A percentile compares a stretch with the other conserved stretches of the same genome.
Evolutionary conservation across 306 rosid genomes (phyloP).

Genomic region (Vigna hirtella): DNA sequence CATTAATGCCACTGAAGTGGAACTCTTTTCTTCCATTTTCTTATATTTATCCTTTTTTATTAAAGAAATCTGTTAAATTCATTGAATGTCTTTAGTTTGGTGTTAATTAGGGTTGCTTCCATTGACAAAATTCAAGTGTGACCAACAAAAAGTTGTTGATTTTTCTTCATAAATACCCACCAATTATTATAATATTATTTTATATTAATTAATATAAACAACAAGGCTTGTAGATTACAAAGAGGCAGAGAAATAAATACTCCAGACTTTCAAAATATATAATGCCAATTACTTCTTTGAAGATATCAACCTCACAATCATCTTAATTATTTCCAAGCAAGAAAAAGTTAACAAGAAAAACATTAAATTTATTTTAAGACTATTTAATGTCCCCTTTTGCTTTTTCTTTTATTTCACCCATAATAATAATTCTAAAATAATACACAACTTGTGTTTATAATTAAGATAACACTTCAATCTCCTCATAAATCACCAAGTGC

Average conservation of each 20-base stretch:
- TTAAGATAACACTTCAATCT: too few relatives aligned
- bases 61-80: constrained; percentile 1
- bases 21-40: background rate
- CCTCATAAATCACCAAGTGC: too few relatives aligned
- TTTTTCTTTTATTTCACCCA: background rate
- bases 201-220: background rate
- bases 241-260: background rate
- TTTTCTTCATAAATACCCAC: constrained; percentile 15
- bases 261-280: constrained; percentile 4
- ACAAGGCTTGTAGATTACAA: background rate
- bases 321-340: background rate
- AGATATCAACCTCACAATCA: constrained; percentile 3
- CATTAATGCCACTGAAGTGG: constrained; percentile 46
- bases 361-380: background rate
- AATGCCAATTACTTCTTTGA: background rate
- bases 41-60: background rate
- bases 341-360: background rate
- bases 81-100: constrained; percentile 27
- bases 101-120: constrained; percentile 21
- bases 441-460: too few relatives aligned
- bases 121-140: constrained; percentile 28
- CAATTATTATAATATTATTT: background rate
- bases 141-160: constrained; percentile 35
- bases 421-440: too few relatives aligned
- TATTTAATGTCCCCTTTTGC: background rate